Conservation (phyloP, 495 filamentous ascomycete genomes). For the Aspergillus ostianus region DNA sequence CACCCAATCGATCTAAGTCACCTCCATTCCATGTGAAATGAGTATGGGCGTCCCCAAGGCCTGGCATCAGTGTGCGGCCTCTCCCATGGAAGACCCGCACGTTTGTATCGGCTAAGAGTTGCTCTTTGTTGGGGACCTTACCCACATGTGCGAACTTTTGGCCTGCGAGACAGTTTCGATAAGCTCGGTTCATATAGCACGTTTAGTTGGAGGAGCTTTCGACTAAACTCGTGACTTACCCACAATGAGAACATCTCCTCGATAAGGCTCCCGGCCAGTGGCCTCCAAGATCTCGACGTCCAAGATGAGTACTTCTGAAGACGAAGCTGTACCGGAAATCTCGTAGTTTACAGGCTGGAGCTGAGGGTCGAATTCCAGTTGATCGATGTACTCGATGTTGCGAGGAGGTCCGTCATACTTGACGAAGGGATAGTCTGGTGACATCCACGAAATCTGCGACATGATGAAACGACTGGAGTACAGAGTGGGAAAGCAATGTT, state of each 20-base stretch:
- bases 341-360: conserved; percentile 15
- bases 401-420: no score
- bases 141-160: conserved; percentile 43
- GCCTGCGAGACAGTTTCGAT: conserved; percentile 18
- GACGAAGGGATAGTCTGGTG: no score
- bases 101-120: conserved; percentile 30
- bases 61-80: conserved; percentile 48
- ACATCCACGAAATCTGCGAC: no score
- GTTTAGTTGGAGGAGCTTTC: no score
- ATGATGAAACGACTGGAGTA: no score
- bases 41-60: conserved; percentile 49
- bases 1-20: conserved; percentile 35
- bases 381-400: no score
- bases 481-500: no score
- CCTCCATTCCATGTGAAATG: conserved; percentile 52
- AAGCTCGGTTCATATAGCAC: no score
- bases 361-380: conserved; percentile 11
- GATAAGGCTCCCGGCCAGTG: conserved; percentile 44
- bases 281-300: conserved; percentile 52
- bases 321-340: conserved; percentile 33
- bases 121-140: conserved; percentile 32
- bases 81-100: conserved; percentile 39
- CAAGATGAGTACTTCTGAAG: conserved; percentile 41
- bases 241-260: conserved; percentile 43
- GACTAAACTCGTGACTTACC: no score